These are phyloP conservation scores for Phytophthora ohioensis DNA, from an alignment of 352 stramenopile species.

Conservation along the genomic window DNA sequence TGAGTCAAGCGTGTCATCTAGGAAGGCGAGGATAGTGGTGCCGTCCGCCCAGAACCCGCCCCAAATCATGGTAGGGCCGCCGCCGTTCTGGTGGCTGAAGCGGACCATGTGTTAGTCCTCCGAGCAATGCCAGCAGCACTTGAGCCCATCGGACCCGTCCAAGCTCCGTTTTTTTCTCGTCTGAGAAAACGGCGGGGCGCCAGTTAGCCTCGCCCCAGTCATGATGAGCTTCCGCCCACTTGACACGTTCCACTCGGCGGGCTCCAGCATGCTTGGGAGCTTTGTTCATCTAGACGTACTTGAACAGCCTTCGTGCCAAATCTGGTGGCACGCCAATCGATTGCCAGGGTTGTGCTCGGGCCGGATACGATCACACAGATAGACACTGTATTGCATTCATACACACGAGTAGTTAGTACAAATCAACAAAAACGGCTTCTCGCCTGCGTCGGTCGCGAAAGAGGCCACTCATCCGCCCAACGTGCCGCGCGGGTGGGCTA, in stretches of 20 bases:
- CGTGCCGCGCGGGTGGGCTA: neutral
- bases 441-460: neutral
- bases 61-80: constrained; percentile 10
- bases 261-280: constrained; percentile 2
- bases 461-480: neutral
- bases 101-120: neutral
- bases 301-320: neutral
- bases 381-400: neutral
- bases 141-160: constrained; percentile 6
- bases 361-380: constrained; percentile 13
- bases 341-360: constrained; percentile 5
- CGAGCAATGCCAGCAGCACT: neutral
- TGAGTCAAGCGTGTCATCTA: constrained; percentile 3
- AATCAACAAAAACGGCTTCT: constrained; percentile 13
- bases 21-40: neutral
- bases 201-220: constrained; percentile 14
- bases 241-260: neutral
- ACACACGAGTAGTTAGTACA: neutral
- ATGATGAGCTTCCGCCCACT: constrained; percentile 1
- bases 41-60: constrained; percentile 11
- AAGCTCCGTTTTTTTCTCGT: constrained; percentile 18
- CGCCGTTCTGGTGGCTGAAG: constrained; percentile 12
- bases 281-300: constrained; percentile 23
- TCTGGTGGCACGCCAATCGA: constrained; percentile 6
- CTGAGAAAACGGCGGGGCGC: constrained; percentile 6